phyloP scores from a whole-genome alignment of 2,329 filamentous ascomycete genomes.

The Scedosporium dehoogii region DNA sequence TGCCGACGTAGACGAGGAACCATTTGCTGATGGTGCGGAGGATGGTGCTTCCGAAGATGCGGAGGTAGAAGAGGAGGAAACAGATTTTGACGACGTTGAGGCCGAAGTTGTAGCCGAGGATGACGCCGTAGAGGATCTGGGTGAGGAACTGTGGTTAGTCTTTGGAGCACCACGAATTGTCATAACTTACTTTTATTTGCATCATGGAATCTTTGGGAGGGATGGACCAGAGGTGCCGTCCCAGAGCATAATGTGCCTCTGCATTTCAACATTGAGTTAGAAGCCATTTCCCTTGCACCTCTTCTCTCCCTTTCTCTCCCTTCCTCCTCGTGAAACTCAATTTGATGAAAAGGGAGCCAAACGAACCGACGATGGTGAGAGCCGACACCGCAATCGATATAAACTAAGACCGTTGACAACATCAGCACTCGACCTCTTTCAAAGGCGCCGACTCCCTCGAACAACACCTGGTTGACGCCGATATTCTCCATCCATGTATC shows the following conservation, averaged over 20 bases:
- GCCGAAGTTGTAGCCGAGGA: constrained; percentile 20
- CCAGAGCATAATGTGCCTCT: constrained; percentile 18
- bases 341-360: background rate
- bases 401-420: constrained; percentile 10
- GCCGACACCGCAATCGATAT: constrained; percentile 10
- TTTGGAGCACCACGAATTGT: background rate
- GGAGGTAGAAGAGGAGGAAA: constrained; percentile 20
- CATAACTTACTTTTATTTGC: constrained; percentile 15
- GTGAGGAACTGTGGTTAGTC: background rate
- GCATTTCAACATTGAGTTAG: too few species aligned
- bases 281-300: too few species aligned
- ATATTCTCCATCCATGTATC: background rate
- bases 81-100: constrained; percentile 21
- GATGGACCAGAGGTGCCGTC: constrained; percentile 15
- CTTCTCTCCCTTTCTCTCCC: too few species aligned
- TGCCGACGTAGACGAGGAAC: constrained; percentile 15
- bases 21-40: constrained; percentile 17
- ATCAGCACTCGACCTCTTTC: background rate
- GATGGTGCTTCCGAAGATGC: constrained; percentile 15
- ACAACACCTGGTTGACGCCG: too few species aligned
- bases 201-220: constrained; percentile 9
- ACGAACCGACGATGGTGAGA: background rate
- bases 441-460: too few species aligned
- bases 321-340: background rate
- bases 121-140: constrained; percentile 15